Base-by-base conservation (phyloP, 176 grass and related monocot species). In the Phoenix roebelenii region DNA sequence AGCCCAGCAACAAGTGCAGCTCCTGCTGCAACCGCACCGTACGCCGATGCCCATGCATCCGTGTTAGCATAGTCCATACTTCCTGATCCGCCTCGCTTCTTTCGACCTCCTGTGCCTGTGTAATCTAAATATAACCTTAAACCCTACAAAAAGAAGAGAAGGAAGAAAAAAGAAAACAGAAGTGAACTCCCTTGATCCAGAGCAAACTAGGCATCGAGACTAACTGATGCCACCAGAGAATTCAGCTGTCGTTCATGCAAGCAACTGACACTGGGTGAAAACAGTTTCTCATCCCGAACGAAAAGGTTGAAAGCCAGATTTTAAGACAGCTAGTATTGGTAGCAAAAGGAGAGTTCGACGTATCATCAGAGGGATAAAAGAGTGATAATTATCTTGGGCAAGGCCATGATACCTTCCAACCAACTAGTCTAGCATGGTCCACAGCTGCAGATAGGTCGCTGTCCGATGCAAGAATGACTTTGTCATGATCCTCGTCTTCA, bases 401-500 rank as follows among this genome's bases (percentile, higher is more conserved):
- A 44, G 35, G 35, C 6, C 10, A 39, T 68, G 68, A 10, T 85
- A 72, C 89, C 89, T 95, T 95, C 85, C 79, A 89, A 51, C 89
- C 82, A 35, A 76, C 82, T 25, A 89, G 70, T 74, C 86, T 83
- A 12, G 89, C 89, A 50, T 95, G 85, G 22, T 89, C 89, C 14
- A 89, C 76, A 35, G 85, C 89, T 18, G 85, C 82, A 48, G 58
- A 67, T 28, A 95, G 82, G 49, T 95, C 85, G 12, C 75, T 78
- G 32, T 89, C 85, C 0, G 82, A 89, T 22, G 82, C 78, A 15
- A 95, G 82, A 48, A 95, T 63, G 48, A 89, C 89, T 60, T 68
- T 89, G 74, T 95, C 89, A 22, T 25, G 24, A 72, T 95, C 89
- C 59, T 95, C 85, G 35, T 95, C 89, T 73, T 89, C 85, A 49